phyloP scores from a whole-genome alignment of 1,139 yeast genomes.

The Saccharomyces hybrid region DNA sequence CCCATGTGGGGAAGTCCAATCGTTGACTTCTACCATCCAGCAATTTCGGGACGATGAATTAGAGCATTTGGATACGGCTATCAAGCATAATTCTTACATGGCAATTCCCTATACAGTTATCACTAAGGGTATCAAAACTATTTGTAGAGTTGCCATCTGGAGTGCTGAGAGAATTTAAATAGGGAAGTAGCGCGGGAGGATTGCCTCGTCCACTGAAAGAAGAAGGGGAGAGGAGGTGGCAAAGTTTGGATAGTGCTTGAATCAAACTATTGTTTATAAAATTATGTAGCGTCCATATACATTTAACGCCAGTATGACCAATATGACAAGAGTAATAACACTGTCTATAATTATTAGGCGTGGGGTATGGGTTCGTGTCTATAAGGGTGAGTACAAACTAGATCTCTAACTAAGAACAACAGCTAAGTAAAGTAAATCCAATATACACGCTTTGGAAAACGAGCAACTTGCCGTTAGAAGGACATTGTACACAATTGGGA shows the following conservation, averaged over 20 bases:
- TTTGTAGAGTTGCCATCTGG: slow-evolving; percentile 85
- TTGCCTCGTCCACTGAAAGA: neutral
- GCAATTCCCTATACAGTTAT: slow-evolving; percentile 87
- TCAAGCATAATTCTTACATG: slow-evolving; percentile 80
- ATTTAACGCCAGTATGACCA: neutral
- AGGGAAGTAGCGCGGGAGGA: neutral
- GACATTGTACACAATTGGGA: neutral
- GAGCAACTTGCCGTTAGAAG: neutral
- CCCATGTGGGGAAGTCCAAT: slow-evolving; percentile 46
- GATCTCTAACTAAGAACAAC: neutral
- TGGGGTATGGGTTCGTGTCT: neutral
- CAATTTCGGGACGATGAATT: slow-evolving; percentile 89
- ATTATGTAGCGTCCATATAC: neutral
- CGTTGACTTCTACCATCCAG: slow-evolving; percentile 56
- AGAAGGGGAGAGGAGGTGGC: neutral
- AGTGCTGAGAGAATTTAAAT: slow-evolving; percentile 70
- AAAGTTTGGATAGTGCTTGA: neutral
- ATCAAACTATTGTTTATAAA: neutral
- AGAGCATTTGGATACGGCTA: slow-evolving; percentile 91
- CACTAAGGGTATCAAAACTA: slow-evolving; percentile 77
- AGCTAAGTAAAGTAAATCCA: neutral
- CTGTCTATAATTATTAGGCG: neutral
- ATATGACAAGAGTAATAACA: neutral
- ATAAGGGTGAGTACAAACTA: neutral
- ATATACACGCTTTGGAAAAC: neutral